These are phyloP conservation scores for Suillus subaureus DNA, from an alignment of 768 basidiomycete genomes.

Conservation along the genomic window DNA sequence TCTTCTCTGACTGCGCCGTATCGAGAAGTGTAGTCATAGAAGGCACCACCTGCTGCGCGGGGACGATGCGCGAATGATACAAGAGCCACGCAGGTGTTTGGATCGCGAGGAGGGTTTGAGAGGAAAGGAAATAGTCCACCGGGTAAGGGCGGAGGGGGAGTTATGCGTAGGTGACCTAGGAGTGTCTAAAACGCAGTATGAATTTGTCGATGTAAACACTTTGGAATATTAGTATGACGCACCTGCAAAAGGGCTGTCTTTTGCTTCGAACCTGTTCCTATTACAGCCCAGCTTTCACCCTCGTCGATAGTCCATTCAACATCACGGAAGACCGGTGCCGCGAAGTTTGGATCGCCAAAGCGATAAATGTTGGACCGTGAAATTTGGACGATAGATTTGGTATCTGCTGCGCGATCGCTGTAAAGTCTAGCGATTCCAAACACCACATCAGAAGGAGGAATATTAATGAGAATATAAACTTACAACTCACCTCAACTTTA, in stretches of 20 bases:
- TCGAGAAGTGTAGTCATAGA: constrained; percentile 91
- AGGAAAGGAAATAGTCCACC: constrained; percentile 80
- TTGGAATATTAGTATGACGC: constrained; percentile 15
- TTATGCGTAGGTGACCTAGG: constrained; percentile 69
- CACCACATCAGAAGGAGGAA: not conserved
- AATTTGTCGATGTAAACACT: constrained; percentile 1
- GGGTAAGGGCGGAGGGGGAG: constrained; percentile 60
- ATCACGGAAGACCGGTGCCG: constrained; percentile 50
- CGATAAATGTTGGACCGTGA: constrained; percentile 55
- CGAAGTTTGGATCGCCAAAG: constrained; percentile 55
- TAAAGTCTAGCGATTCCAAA: not conserved
- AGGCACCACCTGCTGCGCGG: constrained; percentile 62
- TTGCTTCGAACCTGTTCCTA: constrained; percentile 65
- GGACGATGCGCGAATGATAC: constrained; percentile 72
- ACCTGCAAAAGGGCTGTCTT: constrained; percentile 71
- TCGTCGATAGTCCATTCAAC: constrained; percentile 62
- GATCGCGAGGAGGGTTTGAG: constrained; percentile 42
- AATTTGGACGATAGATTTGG: constrained; percentile 38
- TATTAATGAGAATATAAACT: not conserved
- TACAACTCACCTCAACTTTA: not conserved
- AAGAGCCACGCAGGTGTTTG: constrained; percentile 50
- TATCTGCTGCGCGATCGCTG: not conserved
- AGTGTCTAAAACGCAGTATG: constrained; percentile 48
- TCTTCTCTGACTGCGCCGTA: constrained; percentile 89
- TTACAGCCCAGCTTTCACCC: constrained; percentile 74